Conservation (phyloP, 371 early-diverging fungal species). For the Mucor piriformis region DNA sequence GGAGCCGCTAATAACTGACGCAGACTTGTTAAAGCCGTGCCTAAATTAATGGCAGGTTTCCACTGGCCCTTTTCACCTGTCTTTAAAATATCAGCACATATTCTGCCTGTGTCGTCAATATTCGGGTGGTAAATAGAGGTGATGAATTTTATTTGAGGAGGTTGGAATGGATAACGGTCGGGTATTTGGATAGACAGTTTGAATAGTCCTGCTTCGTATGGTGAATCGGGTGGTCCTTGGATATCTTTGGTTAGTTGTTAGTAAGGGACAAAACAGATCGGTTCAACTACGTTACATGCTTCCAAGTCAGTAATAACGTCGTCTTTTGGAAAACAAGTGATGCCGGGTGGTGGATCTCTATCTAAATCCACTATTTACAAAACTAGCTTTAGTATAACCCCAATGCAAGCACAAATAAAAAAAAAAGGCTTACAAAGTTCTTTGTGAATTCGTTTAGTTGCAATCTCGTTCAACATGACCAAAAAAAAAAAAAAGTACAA, state of each 20-base stretch:
- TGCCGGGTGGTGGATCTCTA: constrained; percentile 53
- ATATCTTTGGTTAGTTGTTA: constrained; percentile 32
- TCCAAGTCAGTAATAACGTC: constrained; percentile 46
- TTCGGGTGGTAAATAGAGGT: constrained; percentile 62
- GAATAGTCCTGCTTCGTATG: constrained; percentile 56
- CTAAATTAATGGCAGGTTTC: constrained; percentile 53
- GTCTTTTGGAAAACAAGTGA: constrained; percentile 49
- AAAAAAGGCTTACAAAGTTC: not conserved
- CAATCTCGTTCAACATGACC: not conserved
- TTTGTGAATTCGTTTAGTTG: not conserved
- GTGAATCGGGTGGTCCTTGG: constrained; percentile 57
- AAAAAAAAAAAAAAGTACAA: not conserved
- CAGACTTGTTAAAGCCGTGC: constrained; percentile 45
- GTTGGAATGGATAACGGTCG: constrained; percentile 51
- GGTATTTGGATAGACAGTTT: constrained; percentile 49
- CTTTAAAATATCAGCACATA: constrained; percentile 60
- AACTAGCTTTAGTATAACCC: not conserved
- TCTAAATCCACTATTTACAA: constrained; percentile 35
- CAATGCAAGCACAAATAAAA: not conserved
- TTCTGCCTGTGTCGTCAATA: constrained; percentile 54
- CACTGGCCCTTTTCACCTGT: constrained; percentile 51
- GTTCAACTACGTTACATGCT: constrained; percentile 45
- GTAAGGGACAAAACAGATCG: no score
- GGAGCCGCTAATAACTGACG: constrained; percentile 49
- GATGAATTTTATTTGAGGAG: constrained; percentile 55